Evolutionary conservation across 257 asterid genomes (phyloP), one percentile per base, ranked within the genome.

Genomic region (Coffea canephora): DNA sequence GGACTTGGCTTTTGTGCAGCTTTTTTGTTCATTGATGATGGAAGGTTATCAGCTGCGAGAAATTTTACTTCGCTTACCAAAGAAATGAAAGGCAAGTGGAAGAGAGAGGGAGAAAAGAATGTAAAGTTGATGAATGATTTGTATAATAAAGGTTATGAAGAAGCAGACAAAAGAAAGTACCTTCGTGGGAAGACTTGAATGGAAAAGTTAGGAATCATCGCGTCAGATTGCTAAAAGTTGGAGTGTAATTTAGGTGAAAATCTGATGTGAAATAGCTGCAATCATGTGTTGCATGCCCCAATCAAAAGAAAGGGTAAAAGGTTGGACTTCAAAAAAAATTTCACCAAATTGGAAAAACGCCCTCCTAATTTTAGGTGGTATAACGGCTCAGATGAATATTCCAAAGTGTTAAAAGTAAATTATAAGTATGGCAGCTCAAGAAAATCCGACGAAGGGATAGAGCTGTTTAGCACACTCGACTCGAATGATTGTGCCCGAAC

Each of bases 171-270:
- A 86, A 1, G 43, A 74, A 59, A 76, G 85, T 81, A 69, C 79
- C 85, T 78, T 87, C 76, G 76, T 65, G 65, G 45, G 50, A 68
- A 62, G 68, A 43, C 31, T 59, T 21, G 77, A 73, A 50, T 68
- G 71, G 61, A 78, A 86, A 88, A 84, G 91, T 39, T 73, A 65
- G 83, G 88, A 85, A 89, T 87, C 90, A 89, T 77, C 86, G 79
- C 78, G 81, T 73, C 76, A 46, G 79, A 82, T 78, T 57, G 39
- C 74, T 36, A 65, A 64, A 48, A 79, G n/a, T 55, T 18, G 62
- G 62, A 15, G 5, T 55, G 8, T 55, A 18, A 0, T 55, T 4
- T 55, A 55, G 64, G 9, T 16, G 1, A 19, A 52, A 52, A 13
- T 52, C 15, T 14, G 2, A 50, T 15, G 62, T 0, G 23, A 55